These are phyloP conservation scores for Geoglossum cookeanum DNA, from an alignment of 2,329 filamentous ascomycete species.

Conservation along the genomic window DNA sequence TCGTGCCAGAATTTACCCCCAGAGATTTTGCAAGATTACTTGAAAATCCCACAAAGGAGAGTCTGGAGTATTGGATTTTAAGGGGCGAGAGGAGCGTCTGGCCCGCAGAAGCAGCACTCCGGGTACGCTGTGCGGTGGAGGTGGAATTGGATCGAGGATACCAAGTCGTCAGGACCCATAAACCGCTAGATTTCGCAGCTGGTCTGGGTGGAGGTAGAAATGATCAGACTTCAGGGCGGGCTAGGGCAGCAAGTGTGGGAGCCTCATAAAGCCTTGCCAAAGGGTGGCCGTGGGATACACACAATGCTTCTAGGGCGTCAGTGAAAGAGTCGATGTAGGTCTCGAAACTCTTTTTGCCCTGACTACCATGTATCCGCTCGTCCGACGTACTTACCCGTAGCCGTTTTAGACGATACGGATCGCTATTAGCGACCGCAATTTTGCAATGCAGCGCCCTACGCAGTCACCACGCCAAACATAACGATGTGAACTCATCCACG, in stretches of 20 bases:
- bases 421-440: no score
- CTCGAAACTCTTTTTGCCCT: no score
- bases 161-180: conserved; percentile 47
- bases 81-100: conserved; percentile 76
- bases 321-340: no score
- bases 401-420: no score
- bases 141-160: conserved; percentile 76
- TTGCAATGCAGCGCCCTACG: no score
- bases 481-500: no score
- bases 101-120: conserved; percentile 69
- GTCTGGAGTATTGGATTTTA: conserved; percentile 67
- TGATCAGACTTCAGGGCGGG: background rate
- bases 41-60: conserved; percentile 61
- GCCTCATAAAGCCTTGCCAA: background rate
- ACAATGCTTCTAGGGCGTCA: no score
- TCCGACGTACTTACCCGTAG: no score
- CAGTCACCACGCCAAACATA: no score
- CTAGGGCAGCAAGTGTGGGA: background rate
- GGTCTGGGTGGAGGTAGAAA: background rate
- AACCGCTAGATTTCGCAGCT: conserved; percentile 12
- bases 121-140: conserved; percentile 68
- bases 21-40: conserved; percentile 59
- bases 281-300: no score
- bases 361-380: no score
- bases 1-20: conserved; percentile 61